Evolutionary conservation across 495 filamentous ascomycete genomes (phyloP).

Genomic region (Pseudomonodictys pantanalensis): DNA sequence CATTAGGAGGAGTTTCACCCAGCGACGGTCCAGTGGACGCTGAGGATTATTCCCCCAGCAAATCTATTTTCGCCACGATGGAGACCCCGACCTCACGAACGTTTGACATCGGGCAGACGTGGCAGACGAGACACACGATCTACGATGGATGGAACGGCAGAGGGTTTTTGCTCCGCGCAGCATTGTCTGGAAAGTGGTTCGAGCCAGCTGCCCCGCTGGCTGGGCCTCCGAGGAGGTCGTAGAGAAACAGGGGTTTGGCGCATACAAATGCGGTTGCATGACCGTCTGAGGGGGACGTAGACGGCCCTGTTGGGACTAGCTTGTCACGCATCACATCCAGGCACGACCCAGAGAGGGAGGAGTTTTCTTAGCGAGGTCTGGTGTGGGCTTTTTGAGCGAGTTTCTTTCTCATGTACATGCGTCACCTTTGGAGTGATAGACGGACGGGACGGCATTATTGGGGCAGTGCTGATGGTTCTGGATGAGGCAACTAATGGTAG

Average conservation of each 20-base stretch:
- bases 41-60: not conserved
- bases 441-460: slow-evolving; percentile 1
- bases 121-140: slow-evolving; percentile 10
- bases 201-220: not conserved
- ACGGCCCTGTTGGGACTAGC: not conserved
- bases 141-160: slow-evolving; percentile 13
- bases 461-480: not conserved
- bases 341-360: not conserved
- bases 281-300: slow-evolving; percentile 22
- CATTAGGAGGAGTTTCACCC: slow-evolving; percentile 82
- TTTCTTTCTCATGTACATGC: not conserved
- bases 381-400: not conserved
- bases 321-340: too few species aligned
- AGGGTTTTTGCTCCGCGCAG: slow-evolving; percentile 9
- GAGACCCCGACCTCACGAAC: not conserved
- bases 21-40: slow-evolving; percentile 50
- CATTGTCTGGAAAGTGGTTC: too few species aligned
- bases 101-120: slow-evolving; percentile 12
- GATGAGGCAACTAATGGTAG: not conserved
- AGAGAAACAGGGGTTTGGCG: slow-evolving; percentile 8
- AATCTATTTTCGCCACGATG: not conserved
- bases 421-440: not conserved
- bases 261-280: slow-evolving; percentile 21
- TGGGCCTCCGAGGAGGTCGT: slow-evolving; percentile 19
- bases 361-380: not conserved